These are phyloP conservation scores for Wallacemonas sp. DNA, from an alignment of 208 protist genomes.

Conservation along the genomic window DNA sequence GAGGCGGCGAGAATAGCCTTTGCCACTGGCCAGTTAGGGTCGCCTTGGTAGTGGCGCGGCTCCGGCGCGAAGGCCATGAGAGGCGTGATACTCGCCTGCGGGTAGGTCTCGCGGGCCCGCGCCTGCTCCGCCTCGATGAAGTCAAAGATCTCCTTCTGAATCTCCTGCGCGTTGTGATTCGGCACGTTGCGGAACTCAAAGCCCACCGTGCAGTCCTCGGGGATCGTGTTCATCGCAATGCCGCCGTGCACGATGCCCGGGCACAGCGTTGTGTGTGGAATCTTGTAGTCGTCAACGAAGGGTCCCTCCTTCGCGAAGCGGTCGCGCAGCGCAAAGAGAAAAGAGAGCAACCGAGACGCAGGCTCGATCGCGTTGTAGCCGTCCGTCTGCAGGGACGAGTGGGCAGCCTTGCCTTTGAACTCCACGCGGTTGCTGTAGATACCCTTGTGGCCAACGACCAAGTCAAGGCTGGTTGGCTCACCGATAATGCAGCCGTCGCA, in stretches of 20 bases:
- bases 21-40: no score
- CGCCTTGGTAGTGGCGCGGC: no score
- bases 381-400: slow-evolving; percentile 44
- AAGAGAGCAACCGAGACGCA: slow-evolving; percentile 16
- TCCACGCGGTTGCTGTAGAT: slow-evolving; percentile 16
- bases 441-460: slow-evolving; percentile 33
- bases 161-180: slow-evolving; percentile 8
- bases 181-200: slow-evolving; percentile 47
- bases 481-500: slow-evolving; percentile 44
- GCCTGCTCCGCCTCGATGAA: no score
- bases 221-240: slow-evolving; percentile 50
- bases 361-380: slow-evolving; percentile 42
- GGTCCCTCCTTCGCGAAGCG: slow-evolving; percentile 18
- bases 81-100: no score
- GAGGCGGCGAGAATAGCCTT: no score
- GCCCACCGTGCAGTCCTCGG: slow-evolving; percentile 36
- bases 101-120: no score
- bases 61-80: no score
- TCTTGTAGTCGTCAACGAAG: slow-evolving; percentile 22
- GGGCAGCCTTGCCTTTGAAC: slow-evolving; percentile 38
- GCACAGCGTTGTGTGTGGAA: slow-evolving; percentile 19
- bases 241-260: slow-evolving; percentile 34
- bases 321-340: slow-evolving; percentile 29
- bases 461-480: slow-evolving; percentile 41
- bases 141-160: no score